These are phyloP conservation scores for Picochlorum sp. DNA, from an alignment of 139 green algal genomes.

Conservation along the genomic window DNA sequence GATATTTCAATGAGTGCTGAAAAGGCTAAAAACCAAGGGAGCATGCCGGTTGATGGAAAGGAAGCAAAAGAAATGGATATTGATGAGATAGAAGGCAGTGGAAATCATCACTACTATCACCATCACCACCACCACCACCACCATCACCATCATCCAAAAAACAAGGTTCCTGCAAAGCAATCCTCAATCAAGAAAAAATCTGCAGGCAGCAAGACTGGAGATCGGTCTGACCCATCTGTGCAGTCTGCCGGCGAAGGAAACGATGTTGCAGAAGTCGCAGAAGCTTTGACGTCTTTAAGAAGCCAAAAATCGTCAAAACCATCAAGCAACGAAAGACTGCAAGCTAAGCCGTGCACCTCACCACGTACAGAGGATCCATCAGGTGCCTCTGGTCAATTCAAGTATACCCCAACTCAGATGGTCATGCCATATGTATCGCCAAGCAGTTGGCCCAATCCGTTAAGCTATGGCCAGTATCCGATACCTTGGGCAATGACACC, in stretches of 20 bases:
- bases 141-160: not conserved
- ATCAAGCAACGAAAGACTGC: no score
- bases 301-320: not conserved
- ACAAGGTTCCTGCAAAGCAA: no score
- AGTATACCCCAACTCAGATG: not conserved
- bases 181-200: not conserved
- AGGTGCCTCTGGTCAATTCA: not conserved
- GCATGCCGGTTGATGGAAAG: not conserved
- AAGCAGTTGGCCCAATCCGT: not conserved
- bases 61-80: no score
- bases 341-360: no score
- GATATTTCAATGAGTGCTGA: no score
- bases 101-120: not conserved
- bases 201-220: not conserved
- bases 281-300: constrained; percentile 14
- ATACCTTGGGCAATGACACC: not conserved
- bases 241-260: not conserved
- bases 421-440: not conserved
- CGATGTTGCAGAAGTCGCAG: constrained; percentile 18
- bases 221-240: not conserved
- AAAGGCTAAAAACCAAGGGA: no score
- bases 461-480: not conserved
- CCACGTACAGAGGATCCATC: not conserved
- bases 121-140: not conserved
- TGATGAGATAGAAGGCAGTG: not conserved